A percentile compares a stretch with the other conserved stretches of the same genome.
Conservation (phyloP, 352 stramenopile genomes). For the Saprolegnia diclina region DNA sequence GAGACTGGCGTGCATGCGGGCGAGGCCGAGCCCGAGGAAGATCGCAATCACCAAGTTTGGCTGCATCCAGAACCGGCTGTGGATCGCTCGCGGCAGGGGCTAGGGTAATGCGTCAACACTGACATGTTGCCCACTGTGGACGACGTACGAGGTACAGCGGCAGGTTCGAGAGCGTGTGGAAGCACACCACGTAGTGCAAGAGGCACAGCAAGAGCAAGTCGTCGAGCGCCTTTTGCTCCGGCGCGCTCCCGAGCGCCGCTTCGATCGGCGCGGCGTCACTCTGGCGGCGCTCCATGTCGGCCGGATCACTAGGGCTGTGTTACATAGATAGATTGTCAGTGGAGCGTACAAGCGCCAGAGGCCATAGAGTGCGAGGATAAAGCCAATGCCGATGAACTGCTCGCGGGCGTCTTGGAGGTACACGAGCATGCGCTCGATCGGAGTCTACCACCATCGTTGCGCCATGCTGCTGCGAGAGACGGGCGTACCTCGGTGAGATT, state of each 20-base stretch:
- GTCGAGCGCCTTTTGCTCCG: conserved; percentile 11
- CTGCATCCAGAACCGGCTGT: conserved; percentile 57
- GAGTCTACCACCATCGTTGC: background rate
- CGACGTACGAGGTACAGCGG: conserved; percentile 59
- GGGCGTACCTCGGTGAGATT: conserved; percentile 18
- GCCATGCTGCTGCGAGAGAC: background rate
- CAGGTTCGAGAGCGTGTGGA: conserved; percentile 73
- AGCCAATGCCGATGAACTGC: conserved; percentile 21
- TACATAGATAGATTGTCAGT: no score
- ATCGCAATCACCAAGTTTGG: conserved; percentile 65
- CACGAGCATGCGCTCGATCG: conserved; percentile 10
- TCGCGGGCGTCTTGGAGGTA: conserved; percentile 24
- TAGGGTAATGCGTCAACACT: background rate
- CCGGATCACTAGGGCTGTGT: background rate
- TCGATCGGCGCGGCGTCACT: background rate
- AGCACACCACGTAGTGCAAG: conserved; percentile 63
- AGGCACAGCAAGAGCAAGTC: conserved; percentile 36
- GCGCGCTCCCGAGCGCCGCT: background rate
- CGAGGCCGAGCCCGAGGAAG: conserved; percentile 43
- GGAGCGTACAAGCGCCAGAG: conserved; percentile 13
- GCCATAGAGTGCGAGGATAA: conserved; percentile 19
- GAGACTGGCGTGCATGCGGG: conserved; percentile 25
- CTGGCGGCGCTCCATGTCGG: background rate
- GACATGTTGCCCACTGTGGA: no score
- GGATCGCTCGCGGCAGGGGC: conserved; percentile 12